These are phyloP conservation scores for Flaveria robusta DNA, from an alignment of 129 eudicot genomes.

Conservation along the genomic window DNA sequence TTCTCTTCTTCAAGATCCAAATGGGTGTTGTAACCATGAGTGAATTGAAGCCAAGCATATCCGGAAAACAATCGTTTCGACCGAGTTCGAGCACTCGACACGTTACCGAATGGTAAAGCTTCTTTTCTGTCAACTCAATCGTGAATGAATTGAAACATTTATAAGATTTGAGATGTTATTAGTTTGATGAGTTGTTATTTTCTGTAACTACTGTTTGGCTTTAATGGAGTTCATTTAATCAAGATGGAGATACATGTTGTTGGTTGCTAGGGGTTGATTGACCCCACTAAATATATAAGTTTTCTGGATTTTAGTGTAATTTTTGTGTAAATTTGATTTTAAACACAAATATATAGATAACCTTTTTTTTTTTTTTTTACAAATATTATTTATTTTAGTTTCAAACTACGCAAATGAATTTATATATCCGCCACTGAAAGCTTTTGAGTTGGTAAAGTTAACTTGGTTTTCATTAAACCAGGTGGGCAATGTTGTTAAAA, in stretches of 20 bases:
- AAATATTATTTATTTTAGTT: neutral
- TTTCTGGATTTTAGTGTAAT: neutral
- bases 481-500: no score
- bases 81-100: slow-evolving; percentile 78
- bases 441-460: neutral
- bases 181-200: neutral
- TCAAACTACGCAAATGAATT: neutral
- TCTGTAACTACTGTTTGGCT: slow-evolving; percentile 7
- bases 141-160: neutral
- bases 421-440: neutral
- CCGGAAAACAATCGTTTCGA: slow-evolving; percentile 85
- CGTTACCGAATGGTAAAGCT: slow-evolving; percentile 70
- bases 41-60: slow-evolving; percentile 87
- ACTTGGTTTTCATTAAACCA: no score
- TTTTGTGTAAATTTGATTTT: neutral
- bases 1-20: slow-evolving; percentile 11
- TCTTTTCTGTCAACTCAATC: neutral
- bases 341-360: no score
- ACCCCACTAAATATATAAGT: neutral
- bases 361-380: neutral
- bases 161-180: neutral
- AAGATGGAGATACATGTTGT: neutral
- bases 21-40: slow-evolving; percentile 86
- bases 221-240: slow-evolving; percentile 13
- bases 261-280: neutral